A percentile compares a stretch with the other conserved stretches of the same genome.
Conservation (phyloP, 2,329 filamentous ascomycete genomes). For the Emericellopsis atlantica region DNA sequence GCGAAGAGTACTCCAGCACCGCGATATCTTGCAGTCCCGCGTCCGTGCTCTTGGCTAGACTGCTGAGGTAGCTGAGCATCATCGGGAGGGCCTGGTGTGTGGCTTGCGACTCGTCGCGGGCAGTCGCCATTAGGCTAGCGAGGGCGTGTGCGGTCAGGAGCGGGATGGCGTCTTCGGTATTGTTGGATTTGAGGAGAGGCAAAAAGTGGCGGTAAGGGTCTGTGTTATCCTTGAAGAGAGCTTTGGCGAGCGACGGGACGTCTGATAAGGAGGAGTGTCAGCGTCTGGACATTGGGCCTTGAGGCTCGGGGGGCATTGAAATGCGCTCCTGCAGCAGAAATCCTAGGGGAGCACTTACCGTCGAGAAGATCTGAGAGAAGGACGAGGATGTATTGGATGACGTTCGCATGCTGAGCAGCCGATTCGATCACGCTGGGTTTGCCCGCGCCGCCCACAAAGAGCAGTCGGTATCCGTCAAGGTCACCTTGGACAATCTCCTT, state of each 20-base stretch:
- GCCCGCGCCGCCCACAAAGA: conserved; percentile 70
- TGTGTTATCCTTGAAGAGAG: conserved; percentile 61
- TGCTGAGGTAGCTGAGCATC: conserved; percentile 76
- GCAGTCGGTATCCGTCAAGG: conserved; percentile 62
- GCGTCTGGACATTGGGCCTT: not conserved
- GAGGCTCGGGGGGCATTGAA: not conserved
- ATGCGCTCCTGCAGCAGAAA: not conserved
- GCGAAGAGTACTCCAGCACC: conserved; percentile 77
- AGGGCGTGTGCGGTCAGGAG: conserved; percentile 83
- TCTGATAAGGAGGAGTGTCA: conserved; percentile 34
- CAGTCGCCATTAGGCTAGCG: conserved; percentile 60
- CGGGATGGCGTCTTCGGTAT: conserved; percentile 66
- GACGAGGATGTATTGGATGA: conserved; percentile 90
- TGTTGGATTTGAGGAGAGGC: conserved; percentile 72
- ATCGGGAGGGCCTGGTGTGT: conserved; percentile 69
- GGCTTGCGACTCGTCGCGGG: conserved; percentile 48
- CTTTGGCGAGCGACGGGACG: conserved; percentile 64
- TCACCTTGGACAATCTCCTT: conserved; percentile 72
- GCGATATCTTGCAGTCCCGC: conserved; percentile 90
- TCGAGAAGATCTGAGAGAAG: conserved; percentile 79
- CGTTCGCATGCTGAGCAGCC: conserved; percentile 74
- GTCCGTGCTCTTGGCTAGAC: conserved; percentile 73
- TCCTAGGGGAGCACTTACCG: conserved; percentile 36
- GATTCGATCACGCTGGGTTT: conserved; percentile 64
- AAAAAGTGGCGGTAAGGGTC: conserved; percentile 77